Conservation (phyloP, 768 basidiomycete genomes). For the Boletus huronensis region DNA sequence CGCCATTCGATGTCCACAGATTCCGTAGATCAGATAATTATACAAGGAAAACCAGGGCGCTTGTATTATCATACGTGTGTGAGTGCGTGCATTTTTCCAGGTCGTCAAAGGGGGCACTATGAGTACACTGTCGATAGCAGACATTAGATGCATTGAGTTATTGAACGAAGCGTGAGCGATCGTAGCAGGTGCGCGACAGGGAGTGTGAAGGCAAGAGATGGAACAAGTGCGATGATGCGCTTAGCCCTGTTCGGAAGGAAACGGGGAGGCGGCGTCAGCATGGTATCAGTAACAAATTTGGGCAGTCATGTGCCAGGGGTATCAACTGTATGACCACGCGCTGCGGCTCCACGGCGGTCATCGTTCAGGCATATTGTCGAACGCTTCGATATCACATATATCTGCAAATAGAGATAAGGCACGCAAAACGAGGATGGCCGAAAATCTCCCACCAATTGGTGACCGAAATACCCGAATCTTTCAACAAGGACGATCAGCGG, state of each 20-base stretch:
- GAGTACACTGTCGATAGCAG: constrained; percentile 21
- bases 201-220: constrained; percentile 3
- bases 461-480: constrained; percentile 31
- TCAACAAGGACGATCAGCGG: constrained; percentile 6
- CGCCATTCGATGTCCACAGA: too few species aligned
- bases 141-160: constrained; percentile 20
- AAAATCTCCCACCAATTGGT: constrained; percentile 27
- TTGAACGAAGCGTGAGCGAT: constrained; percentile 9
- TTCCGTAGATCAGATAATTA: not conserved
- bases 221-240: not conserved
- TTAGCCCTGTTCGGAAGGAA: not conserved
- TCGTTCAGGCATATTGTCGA: constrained; percentile 19
- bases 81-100: constrained; percentile 3
- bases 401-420: constrained; percentile 19
- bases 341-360: constrained; percentile 11
- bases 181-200: constrained; percentile 7
- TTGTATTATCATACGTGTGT: constrained; percentile 6
- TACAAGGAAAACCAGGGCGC: not conserved
- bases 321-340: not conserved
- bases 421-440: not conserved
- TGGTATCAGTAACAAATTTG: not conserved
- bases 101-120: constrained; percentile 7
- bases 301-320: not conserved
- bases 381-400: constrained; percentile 27
- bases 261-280: not conserved